These are phyloP conservation scores for Dorcoceras hygrometricum DNA, from an alignment of 257 asterid genomes.

Conservation along the genomic window DNA sequence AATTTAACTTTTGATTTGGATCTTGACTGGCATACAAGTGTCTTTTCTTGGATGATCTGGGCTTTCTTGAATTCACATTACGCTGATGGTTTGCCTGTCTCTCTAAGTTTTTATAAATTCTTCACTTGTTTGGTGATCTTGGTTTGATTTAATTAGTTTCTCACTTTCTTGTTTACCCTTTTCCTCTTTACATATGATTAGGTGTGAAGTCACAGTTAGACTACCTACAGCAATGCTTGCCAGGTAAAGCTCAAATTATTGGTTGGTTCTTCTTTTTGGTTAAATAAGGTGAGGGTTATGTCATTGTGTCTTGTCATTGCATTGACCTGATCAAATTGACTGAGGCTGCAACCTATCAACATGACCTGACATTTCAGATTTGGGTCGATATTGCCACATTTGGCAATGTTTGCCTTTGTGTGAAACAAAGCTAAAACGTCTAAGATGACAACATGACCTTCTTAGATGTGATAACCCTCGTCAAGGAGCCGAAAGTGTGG, in stretches of 20 bases:
- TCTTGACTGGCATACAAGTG: constrained; percentile 23
- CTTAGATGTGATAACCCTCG: not conserved
- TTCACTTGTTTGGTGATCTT: constrained; percentile 22
- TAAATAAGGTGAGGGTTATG: not conserved
- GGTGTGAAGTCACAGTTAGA: constrained; percentile 94
- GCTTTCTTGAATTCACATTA: constrained; percentile 26
- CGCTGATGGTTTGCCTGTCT: constrained; percentile 28
- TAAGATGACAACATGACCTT: no score
- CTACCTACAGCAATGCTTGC: constrained; percentile 86
- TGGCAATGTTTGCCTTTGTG: not conserved
- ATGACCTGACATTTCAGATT: not conserved
- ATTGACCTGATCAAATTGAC: not conserved
- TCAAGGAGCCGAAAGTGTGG: not conserved
- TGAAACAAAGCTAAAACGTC: not conserved
- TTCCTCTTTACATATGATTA: constrained; percentile 29
- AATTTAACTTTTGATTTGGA: constrained; percentile 11
- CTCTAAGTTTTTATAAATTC: constrained; percentile 11
- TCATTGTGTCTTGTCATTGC: not conserved
- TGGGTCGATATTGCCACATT: not conserved
- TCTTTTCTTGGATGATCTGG: constrained; percentile 42
- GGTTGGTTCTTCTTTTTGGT: constrained; percentile 1
- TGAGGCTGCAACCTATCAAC: not conserved
- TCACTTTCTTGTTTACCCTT: constrained; percentile 1
- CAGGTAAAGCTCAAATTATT: constrained; percentile 53
- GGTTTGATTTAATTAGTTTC: constrained; percentile 22